Evolutionary conservation across 2,329 filamentous ascomycete species (phyloP).

Genomic region (Ophiostoma montium): DNA sequence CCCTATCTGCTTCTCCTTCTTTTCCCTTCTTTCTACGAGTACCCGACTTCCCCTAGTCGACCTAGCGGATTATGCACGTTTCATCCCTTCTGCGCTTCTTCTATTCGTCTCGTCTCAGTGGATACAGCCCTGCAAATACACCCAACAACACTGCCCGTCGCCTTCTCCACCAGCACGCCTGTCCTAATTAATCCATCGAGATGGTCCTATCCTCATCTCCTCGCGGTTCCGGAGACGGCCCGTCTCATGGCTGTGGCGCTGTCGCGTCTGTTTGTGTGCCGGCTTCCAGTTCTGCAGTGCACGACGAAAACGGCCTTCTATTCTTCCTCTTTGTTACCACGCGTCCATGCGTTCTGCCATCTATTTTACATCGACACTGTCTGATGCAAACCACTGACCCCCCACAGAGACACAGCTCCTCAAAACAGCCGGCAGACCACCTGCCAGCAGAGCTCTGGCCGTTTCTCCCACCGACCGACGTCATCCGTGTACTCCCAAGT

Average conservation of each 20-base stretch:
- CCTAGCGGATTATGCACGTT: not conserved
- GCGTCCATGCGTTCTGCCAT: not conserved
- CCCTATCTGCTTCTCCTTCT: not conserved
- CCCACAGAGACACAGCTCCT: conserved; percentile 16
- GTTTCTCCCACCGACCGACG: conserved; percentile 24
- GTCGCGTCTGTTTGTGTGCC: not conserved
- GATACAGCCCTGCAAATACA: conserved; percentile 3
- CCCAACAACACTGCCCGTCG: conserved; percentile 4
- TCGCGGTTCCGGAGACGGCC: conserved; percentile 1
- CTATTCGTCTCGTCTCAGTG: not conserved
- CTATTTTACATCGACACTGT: not conserved
- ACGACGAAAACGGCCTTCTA: not conserved
- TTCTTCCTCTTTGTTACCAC: not conserved
- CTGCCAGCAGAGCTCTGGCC: conserved; percentile 20
- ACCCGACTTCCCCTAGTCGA: not conserved
- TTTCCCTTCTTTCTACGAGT: not conserved
- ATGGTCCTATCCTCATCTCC: conserved; percentile 5
- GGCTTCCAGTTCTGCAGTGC: not conserved
- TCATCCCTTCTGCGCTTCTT: not conserved
- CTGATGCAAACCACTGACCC: not conserved
- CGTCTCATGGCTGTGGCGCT: not conserved
- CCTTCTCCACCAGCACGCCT: conserved; percentile 6
- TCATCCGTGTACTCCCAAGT: conserved; percentile 50
- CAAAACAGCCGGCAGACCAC: conserved; percentile 21
- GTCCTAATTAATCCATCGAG: conserved; percentile 6